Evolutionary conservation across 2,329 filamentous ascomycete species (phyloP).

Genomic region (Aspergillus pseudoterreus): DNA sequence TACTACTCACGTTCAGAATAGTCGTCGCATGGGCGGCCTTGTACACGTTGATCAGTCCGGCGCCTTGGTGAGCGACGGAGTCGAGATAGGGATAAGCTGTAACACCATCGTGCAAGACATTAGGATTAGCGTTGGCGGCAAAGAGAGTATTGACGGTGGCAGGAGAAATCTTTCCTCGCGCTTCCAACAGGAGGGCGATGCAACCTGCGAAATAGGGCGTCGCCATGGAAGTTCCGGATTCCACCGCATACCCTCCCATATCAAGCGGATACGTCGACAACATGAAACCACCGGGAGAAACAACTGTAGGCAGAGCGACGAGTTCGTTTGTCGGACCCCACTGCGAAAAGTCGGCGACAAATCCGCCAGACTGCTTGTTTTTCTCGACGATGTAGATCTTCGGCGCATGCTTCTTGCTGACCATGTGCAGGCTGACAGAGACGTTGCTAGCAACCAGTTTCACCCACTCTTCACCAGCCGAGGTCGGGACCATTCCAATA

Average conservation of each 20-base stretch:
- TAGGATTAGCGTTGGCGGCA: constrained; percentile 19
- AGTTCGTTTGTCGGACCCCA: background rate
- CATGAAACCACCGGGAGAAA: constrained; percentile 35
- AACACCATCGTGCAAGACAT: constrained; percentile 26
- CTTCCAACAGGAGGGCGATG: constrained; percentile 27
- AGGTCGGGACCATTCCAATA: no score
- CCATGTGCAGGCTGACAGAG: no score
- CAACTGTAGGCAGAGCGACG: background rate
- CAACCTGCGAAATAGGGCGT: constrained; percentile 54
- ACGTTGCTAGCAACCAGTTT: no score
- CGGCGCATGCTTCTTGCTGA: no score
- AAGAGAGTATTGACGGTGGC: constrained; percentile 23
- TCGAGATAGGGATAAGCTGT: constrained; percentile 26
- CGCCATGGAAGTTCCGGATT: constrained; percentile 59
- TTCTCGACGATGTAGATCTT: no score
- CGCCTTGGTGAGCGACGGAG: constrained; percentile 59
- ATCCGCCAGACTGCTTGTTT: background rate
- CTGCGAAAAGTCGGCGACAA: background rate
- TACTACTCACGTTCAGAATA: constrained; percentile 52
- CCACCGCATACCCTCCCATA: constrained; percentile 47
- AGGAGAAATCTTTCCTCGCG: constrained; percentile 23
- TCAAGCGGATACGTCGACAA: constrained; percentile 54
- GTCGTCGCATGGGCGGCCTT: constrained; percentile 56
- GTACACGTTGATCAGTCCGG: constrained; percentile 57
- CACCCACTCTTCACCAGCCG: no score